phyloP scores from a whole-genome alignment of 192 early-diverging fungal species.

The Coemansia sp. region DNA sequence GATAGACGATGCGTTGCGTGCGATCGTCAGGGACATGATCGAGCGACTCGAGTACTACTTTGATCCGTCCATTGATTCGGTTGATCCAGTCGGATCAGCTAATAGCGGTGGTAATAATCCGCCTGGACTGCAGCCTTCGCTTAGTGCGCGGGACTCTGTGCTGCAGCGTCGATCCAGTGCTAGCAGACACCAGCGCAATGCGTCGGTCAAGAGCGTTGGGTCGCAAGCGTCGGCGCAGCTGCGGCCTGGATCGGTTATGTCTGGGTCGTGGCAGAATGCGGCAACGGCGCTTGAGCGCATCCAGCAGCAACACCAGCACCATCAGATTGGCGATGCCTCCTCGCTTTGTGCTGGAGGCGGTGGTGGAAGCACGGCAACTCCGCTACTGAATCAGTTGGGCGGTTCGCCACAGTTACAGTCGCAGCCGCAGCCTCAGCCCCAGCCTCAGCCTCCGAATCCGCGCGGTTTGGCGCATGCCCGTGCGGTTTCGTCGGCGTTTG shows the following conservation, averaged over 20 bases:
- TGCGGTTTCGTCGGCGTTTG: slow-evolving; percentile 49
- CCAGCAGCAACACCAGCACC: neutral
- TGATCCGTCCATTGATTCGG: slow-evolving; percentile 29
- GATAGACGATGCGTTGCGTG: slow-evolving; percentile 32
- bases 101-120: no score
- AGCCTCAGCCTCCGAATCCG: slow-evolving; percentile 18
- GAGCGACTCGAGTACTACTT: slow-evolving; percentile 53
- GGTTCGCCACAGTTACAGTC: slow-evolving; percentile 26
- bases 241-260: slow-evolving; percentile 30
- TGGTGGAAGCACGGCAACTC: neutral
- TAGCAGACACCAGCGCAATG: slow-evolving; percentile 40
- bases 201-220: slow-evolving; percentile 25
- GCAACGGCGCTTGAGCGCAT: slow-evolving; percentile 3
- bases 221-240: slow-evolving; percentile 40
- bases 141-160: no score
- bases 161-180: slow-evolving; percentile 20
- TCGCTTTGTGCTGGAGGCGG: neutral
- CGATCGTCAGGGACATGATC: slow-evolving; percentile 42
- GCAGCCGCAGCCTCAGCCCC: slow-evolving; percentile 14
- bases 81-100: neutral
- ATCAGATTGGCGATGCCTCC: neutral
- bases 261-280: slow-evolving; percentile 21
- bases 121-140: no score
- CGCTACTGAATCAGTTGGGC: neutral
- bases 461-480: slow-evolving; percentile 42